Conservation (phyloP, 2,329 filamentous ascomycete genomes). For the Stachybotrys elegans region DNA sequence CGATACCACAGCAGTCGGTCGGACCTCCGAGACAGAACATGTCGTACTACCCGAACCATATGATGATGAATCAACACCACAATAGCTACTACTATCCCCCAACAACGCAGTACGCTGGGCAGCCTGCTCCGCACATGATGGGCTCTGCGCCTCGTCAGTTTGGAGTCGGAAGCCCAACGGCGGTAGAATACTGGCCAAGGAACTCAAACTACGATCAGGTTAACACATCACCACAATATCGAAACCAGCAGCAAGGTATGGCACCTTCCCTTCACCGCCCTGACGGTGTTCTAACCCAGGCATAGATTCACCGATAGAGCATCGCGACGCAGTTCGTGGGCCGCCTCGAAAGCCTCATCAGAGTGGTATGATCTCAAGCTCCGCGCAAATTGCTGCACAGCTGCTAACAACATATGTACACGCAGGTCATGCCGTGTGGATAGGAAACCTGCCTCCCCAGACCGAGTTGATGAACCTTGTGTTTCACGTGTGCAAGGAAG, state of each 20-base stretch:
- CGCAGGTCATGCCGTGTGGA: constrained; percentile 83
- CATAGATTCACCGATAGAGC: constrained; percentile 13
- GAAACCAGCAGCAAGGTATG: constrained; percentile 21
- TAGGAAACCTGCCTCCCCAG: constrained; percentile 85
- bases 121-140: constrained; percentile 29
- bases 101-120: constrained; percentile 31
- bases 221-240: no score
- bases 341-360: constrained; percentile 44
- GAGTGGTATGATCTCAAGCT: constrained; percentile 54
- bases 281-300: constrained; percentile 9
- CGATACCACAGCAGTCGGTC: constrained; percentile 27
- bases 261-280: neutral
- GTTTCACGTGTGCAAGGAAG: constrained; percentile 79
- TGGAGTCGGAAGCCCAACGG: no score
- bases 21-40: constrained; percentile 32
- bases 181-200: no score
- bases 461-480: constrained; percentile 81
- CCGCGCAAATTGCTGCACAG: no score
- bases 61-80: constrained; percentile 37
- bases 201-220: no score
- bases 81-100: constrained; percentile 41
- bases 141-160: no score
- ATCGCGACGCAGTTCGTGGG: constrained; percentile 23
- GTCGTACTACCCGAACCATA: constrained; percentile 38
- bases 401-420: no score